phyloP scores from a whole-genome alignment of 805 yeast genomes.

The Candida glaebosa region DNA sequence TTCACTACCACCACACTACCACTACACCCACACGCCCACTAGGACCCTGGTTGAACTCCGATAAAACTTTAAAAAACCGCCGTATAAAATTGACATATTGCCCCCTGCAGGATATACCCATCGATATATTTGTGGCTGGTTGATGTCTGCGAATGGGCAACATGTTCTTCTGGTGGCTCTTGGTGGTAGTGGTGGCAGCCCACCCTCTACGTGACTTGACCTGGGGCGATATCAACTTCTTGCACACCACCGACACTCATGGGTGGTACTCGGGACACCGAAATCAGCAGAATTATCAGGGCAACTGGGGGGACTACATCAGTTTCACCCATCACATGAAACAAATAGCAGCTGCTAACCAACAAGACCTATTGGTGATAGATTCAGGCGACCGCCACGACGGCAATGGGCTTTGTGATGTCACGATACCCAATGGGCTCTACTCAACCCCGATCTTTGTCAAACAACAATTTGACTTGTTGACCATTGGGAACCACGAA shows the following conservation, averaged over 20 bases:
- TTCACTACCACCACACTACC: too few relatives aligned
- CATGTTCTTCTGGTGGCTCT: background rate
- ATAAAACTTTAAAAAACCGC: too few relatives aligned
- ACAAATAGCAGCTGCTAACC: slow-evolving; percentile 36
- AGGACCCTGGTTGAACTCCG: too few relatives aligned
- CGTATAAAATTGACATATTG: too few relatives aligned
- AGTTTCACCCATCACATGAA: slow-evolving; percentile 60
- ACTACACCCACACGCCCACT: too few relatives aligned
- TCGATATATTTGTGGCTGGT: too few relatives aligned
- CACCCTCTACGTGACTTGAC: slow-evolving; percentile 41
- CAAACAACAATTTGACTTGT: slow-evolving; percentile 64
- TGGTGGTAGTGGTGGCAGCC: background rate
- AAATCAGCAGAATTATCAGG: slow-evolving; percentile 71
- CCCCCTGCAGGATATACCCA: too few relatives aligned
- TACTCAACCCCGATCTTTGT: slow-evolving; percentile 61
- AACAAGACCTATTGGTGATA: slow-evolving; percentile 65
- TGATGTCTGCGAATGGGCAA: too few relatives aligned
- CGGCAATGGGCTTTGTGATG: slow-evolving; percentile 88
- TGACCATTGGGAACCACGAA: slow-evolving; percentile 91
- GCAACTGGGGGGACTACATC: slow-evolving; percentile 90
- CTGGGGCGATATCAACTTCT: slow-evolving; percentile 74
- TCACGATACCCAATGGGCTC: slow-evolving; percentile 68
- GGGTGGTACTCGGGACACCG: slow-evolving; percentile 94
- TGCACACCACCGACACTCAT: slow-evolving; percentile 96
- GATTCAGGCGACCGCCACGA: slow-evolving; percentile 95